Evolutionary conservation across 768 basidiomycete species (phyloP).

Genomic region (Podaxis sp.): DNA sequence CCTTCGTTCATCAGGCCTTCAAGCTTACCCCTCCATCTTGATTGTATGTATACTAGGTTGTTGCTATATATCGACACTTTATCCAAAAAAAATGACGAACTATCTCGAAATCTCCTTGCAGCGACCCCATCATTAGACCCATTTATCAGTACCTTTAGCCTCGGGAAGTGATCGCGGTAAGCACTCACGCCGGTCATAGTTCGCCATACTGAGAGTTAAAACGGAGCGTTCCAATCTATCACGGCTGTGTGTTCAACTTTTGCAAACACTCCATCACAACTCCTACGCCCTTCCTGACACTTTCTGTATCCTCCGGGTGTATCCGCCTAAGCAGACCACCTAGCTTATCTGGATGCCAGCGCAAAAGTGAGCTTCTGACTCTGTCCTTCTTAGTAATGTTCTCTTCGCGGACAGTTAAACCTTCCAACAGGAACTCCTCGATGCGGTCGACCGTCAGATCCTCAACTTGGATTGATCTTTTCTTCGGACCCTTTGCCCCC

Average conservation of each 20-base stretch:
- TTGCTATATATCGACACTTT: not conserved
- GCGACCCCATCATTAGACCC: too few species aligned
- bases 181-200: not conserved
- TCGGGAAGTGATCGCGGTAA: not conserved
- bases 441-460: constrained; percentile 41
- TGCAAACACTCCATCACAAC: constrained; percentile 38
- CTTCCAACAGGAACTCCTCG: constrained; percentile 50
- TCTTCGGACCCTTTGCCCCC: not conserved
- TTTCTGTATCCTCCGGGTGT: constrained; percentile 41
- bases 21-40: constrained; percentile 25
- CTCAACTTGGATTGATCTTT: constrained; percentile 21
- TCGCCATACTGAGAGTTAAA: too few species aligned
- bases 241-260: constrained; percentile 23
- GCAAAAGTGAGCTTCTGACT: constrained; percentile 57
- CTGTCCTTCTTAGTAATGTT: constrained; percentile 48
- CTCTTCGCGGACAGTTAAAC: constrained; percentile 40
- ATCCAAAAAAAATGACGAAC: too few species aligned
- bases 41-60: not conserved
- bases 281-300: constrained; percentile 46
- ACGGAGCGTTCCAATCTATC: not conserved
- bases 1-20: not conserved
- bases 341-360: constrained; percentile 73
- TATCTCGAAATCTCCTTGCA: too few species aligned
- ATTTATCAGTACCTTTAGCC: too few species aligned
- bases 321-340: constrained; percentile 43